phyloP scores from a whole-genome alignment of 345 rosid genomes.

The Lumnitzera littorea region DNA sequence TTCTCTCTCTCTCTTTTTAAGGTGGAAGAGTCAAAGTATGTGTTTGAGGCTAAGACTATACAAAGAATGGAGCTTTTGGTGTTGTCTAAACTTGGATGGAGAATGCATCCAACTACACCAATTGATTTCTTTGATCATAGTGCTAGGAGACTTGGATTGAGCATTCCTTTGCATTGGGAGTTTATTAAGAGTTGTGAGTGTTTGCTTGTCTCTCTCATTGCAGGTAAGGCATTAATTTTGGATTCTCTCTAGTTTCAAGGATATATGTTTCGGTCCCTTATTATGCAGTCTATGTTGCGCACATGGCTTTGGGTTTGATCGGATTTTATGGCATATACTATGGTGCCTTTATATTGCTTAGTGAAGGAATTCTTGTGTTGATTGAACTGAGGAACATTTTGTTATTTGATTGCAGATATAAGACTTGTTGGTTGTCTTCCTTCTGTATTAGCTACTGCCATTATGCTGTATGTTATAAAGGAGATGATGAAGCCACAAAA shows the following conservation, averaged over 20 bases:
- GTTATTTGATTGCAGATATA: slow-evolving; percentile 54
- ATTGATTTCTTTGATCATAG: slow-evolving; percentile 73
- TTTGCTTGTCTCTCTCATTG: slow-evolving; percentile 56
- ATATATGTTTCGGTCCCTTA: not conserved
- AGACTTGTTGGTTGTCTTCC: slow-evolving; percentile 53
- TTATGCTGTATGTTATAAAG: slow-evolving; percentile 55
- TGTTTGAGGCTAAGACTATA: slow-evolving; percentile 77
- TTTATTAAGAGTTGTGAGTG: slow-evolving; percentile 58
- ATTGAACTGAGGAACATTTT: slow-evolving; percentile 49
- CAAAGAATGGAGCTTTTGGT: slow-evolving; percentile 91
- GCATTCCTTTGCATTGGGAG: slow-evolving; percentile 44
- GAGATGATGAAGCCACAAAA: slow-evolving; percentile 49
- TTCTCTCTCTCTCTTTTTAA: slow-evolving; percentile 11
- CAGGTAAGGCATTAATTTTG: slow-evolving; percentile 43
- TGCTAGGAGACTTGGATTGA: slow-evolving; percentile 56
- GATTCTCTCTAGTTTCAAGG: not conserved
- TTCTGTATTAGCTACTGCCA: slow-evolving; percentile 69
- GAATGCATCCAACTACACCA: slow-evolving; percentile 90
- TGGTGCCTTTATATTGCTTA: slow-evolving; percentile 6
- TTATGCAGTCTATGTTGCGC: not conserved
- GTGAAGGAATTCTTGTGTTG: slow-evolving; percentile 14
- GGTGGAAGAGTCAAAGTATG: slow-evolving; percentile 67
- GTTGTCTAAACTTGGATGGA: slow-evolving; percentile 75
- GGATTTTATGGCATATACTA: not conserved
- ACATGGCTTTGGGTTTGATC: not conserved